Percentiles rank a stretch among this genome's conserved stretches.
Conservation (phyloP, 2,329 filamentous ascomycete species). For the Neopestalotiopsis sp. region DNA sequence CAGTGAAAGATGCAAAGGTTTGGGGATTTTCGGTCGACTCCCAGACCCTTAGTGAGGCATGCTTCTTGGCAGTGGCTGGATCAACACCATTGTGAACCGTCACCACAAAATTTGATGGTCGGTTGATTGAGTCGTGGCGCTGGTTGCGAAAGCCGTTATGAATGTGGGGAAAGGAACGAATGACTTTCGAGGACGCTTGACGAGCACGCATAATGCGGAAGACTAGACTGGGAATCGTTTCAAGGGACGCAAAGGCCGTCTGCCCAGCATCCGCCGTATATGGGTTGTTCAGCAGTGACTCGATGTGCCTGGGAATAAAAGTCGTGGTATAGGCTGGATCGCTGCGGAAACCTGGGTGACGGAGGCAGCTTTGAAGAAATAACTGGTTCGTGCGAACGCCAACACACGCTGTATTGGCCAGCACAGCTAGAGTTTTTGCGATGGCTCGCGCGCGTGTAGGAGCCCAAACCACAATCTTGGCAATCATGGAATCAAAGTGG, state of each 20-base stretch:
- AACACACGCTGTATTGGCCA: conserved; percentile 44
- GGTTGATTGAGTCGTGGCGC: neutral
- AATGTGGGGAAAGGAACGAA: conserved; percentile 19
- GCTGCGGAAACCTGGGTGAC: conserved; percentile 64
- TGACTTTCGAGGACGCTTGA: neutral
- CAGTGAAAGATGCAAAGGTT: neutral
- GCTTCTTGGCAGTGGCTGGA: neutral
- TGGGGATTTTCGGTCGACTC: neutral
- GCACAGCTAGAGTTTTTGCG: conserved; percentile 39
- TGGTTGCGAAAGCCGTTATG: neutral
- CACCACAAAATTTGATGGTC: neutral
- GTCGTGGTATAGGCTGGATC: conserved; percentile 70
- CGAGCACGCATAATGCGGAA: neutral
- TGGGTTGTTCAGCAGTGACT: neutral
- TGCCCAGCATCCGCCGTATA: neutral
- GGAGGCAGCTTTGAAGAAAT: conserved; percentile 70
- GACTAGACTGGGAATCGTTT: neutral
- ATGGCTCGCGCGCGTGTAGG: conserved; percentile 41
- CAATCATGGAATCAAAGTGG: conserved; percentile 53
- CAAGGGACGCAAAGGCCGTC: neutral
- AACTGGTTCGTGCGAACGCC: conserved; percentile 69
- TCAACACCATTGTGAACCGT: neutral
- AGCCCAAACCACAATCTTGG: conserved; percentile 51
- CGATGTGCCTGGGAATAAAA: conserved; percentile 59
- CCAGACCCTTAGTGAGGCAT: neutral